These are phyloP conservation scores for Fomitopsis palustris DNA, from an alignment of 1,284 basidiomycete genomes.

Conservation along the genomic window DNA sequence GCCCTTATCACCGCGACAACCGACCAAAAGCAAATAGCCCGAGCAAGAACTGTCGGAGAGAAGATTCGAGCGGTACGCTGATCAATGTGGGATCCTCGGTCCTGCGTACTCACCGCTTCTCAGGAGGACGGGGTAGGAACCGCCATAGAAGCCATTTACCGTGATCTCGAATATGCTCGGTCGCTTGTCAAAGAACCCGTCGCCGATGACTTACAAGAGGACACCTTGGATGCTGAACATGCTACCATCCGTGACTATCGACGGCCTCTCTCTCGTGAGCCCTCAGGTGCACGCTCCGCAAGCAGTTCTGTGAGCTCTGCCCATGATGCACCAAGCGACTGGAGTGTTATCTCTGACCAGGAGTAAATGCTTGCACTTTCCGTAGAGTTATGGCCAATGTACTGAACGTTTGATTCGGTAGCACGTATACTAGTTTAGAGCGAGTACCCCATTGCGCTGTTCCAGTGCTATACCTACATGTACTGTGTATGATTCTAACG, in stretches of 20 bases:
- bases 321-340: constrained; percentile 59
- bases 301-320: constrained; percentile 57
- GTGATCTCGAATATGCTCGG: constrained; percentile 87
- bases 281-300: constrained; percentile 42
- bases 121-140: constrained; percentile 88
- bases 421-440: background rate
- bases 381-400: background rate
- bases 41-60: constrained; percentile 81
- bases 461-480: background rate
- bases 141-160: constrained; percentile 89
- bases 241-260: constrained; percentile 39
- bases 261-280: constrained; percentile 17
- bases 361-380: constrained; percentile 39
- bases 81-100: background rate
- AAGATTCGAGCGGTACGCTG: constrained; percentile 63
- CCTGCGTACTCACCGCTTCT: background rate
- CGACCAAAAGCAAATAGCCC: constrained; percentile 82
- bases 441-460: background rate
- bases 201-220: constrained; percentile 34
- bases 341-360: constrained; percentile 78
- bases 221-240: constrained; percentile 41
- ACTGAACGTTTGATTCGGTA: background rate
- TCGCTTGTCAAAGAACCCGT: constrained; percentile 67
- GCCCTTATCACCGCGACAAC: constrained; percentile 83
- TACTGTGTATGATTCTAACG: background rate